Evolutionary conservation across 2,329 filamentous ascomycete species (phyloP).

Genomic region (Cryphonectria carpinicola): DNA sequence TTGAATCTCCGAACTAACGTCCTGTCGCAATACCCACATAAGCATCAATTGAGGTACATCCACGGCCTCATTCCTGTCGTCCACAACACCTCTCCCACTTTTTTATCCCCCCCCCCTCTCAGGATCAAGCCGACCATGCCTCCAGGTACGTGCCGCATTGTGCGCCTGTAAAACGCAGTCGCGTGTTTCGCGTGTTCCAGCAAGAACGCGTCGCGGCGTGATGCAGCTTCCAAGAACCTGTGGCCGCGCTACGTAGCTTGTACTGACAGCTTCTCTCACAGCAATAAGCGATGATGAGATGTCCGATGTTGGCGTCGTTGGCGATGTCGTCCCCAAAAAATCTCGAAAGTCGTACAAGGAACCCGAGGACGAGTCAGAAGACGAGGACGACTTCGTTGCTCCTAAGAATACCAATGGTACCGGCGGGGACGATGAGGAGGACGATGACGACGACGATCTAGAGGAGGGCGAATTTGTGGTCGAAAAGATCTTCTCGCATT

Average conservation of each 20-base stretch:
- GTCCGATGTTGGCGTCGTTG: conserved; percentile 38
- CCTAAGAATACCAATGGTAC: conserved; percentile 17
- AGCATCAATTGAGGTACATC: conserved; percentile 7
- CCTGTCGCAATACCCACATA: conserved; percentile 19
- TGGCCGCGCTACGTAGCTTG: not conserved
- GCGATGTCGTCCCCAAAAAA: conserved; percentile 31
- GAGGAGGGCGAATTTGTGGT: conserved; percentile 61
- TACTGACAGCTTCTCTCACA: conserved; percentile 27
- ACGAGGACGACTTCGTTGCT: conserved; percentile 32
- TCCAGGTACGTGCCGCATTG: conserved; percentile 21
- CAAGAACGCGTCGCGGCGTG: conserved; percentile 20
- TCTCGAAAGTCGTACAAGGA: conserved; percentile 28
- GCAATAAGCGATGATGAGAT: conserved; percentile 49
- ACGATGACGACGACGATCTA: conserved; percentile 34
- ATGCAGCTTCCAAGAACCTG: not conserved
- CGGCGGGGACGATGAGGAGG: conserved; percentile 31
- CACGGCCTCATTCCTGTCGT: no score
- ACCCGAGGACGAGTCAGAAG: conserved; percentile 32
- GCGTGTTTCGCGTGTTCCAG: not conserved
- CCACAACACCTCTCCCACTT: not conserved
- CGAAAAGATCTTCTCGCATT: conserved; percentile 72
- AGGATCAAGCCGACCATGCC: conserved; percentile 15
- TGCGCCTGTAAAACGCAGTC: not conserved
- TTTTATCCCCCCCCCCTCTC: no score
- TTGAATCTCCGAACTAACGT: conserved; percentile 5